phyloP scores from a whole-genome alignment of 345 rosid genomes.

The Sisymbrium irio region DNA sequence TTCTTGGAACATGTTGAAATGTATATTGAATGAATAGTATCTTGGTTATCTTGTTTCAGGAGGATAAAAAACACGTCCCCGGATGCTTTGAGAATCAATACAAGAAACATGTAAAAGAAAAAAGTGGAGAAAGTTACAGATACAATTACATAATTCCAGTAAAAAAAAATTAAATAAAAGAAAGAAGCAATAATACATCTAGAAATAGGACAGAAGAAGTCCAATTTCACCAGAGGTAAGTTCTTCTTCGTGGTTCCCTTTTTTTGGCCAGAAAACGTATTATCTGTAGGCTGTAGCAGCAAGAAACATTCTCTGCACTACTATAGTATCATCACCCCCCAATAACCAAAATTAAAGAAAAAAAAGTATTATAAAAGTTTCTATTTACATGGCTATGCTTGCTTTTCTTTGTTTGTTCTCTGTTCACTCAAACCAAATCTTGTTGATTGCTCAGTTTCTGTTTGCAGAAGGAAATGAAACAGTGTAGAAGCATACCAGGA shows the following conservation, averaged over 20 bases:
- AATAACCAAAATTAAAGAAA: slow-evolving; percentile 33
- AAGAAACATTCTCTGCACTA: slow-evolving; percentile 40
- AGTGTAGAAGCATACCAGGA: slow-evolving; percentile 39
- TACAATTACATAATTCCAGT: slow-evolving; percentile 32
- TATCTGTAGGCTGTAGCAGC: slow-evolving; percentile 33
- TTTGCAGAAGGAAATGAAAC: slow-evolving; percentile 33
- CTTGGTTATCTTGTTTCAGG: slow-evolving; percentile 18
- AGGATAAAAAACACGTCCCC: slow-evolving; percentile 28
- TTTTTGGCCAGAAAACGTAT: slow-evolving; percentile 23
- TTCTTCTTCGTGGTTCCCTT: slow-evolving; percentile 27
- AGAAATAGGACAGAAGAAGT: slow-evolving; percentile 39
- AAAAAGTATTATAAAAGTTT: slow-evolving; percentile 36
- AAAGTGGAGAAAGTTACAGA: slow-evolving; percentile 32
- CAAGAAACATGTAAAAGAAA: slow-evolving; percentile 33
- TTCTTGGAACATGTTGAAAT: neutral
- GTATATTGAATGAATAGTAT: slow-evolving; percentile 7
- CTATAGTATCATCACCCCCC: slow-evolving; percentile 20
- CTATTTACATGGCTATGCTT: slow-evolving; percentile 37
- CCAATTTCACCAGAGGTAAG: slow-evolving; percentile 37
- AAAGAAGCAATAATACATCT: slow-evolving; percentile 28
- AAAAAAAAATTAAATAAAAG: neutral
- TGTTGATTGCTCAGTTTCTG: slow-evolving; percentile 15
- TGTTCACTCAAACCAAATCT: slow-evolving; percentile 17
- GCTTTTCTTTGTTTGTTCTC: neutral
- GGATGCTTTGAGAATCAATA: slow-evolving; percentile 28